These are phyloP conservation scores for Crithidia fasciculata DNA, from an alignment of 208 protist species.

Conservation along the genomic window DNA sequence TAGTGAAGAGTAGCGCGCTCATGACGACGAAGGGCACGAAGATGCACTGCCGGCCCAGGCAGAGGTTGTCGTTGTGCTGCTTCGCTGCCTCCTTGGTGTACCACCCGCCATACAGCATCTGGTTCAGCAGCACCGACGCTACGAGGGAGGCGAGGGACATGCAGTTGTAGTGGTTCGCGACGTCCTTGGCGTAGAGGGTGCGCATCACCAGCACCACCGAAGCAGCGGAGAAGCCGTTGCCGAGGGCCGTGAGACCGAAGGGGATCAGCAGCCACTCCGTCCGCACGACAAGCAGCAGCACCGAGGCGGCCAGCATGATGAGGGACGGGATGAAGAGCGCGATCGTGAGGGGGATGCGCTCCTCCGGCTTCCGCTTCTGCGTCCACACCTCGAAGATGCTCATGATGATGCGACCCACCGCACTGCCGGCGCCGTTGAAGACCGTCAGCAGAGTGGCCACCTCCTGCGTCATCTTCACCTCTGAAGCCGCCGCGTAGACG, in stretches of 20 bases:
- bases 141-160: constrained; percentile 53
- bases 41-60: constrained; percentile 65
- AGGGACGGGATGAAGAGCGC: constrained; percentile 61
- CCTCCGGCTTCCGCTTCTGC: constrained; percentile 51
- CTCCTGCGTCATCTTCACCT: constrained; percentile 35
- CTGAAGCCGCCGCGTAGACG: constrained; percentile 69
- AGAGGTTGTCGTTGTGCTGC: constrained; percentile 51
- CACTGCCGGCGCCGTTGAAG: constrained; percentile 76
- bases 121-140: constrained; percentile 70
- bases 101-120: constrained; percentile 72
- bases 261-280: constrained; percentile 53
- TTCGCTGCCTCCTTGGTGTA: constrained; percentile 69
- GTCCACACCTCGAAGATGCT: constrained; percentile 72
- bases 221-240: constrained; percentile 71
- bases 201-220: constrained; percentile 78
- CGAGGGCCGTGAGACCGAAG: constrained; percentile 64
- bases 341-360: constrained; percentile 77
- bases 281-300: constrained; percentile 49
- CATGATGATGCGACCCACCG: constrained; percentile 65
- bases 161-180: constrained; percentile 85
- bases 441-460: constrained; percentile 68
- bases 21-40: constrained; percentile 66
- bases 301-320: constrained; percentile 38
- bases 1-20: constrained; percentile 37
- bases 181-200: constrained; percentile 73